Evolutionary conservation across 2,329 filamentous ascomycete species (phyloP), one percentile per base, ranked within the genome.

Genomic region (Cladosporium oxysporum): DNA sequence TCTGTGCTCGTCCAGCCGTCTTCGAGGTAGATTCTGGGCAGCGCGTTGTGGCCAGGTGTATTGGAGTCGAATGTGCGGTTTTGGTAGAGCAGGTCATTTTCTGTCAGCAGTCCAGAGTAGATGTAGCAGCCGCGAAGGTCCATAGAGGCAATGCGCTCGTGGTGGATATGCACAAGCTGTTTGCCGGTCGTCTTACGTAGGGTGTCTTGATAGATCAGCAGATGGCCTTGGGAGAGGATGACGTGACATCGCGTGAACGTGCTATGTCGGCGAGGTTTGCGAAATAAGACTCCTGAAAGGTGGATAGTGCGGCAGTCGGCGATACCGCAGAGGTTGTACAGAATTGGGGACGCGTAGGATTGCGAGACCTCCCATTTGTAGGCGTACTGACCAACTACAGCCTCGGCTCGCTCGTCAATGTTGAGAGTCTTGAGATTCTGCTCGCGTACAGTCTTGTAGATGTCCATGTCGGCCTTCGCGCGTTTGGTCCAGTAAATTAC

Each of bases 291-390:
- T 2, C 88, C 88, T 37, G 86, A 86, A 76, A 89, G 84, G 81
- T 82, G 79, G 63, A 90, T 85, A 21, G 85, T 80, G 50, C 88
- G 85, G 73, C 88, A 90, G 44, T 81, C 83, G 12, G 85, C 83
- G 26, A 90, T 83, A n/a, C 85, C 83, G 74, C 88, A 90, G 78
- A 90, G 83, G 74, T 90, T 88, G 79, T 89, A 90, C n/a, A 90
- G 77, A 47, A 85, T 78, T 1, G 88, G 84, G 1, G 84, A 88
- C n/a, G 88, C 86, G 69, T 84, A 84, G 1, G 87, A 85, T 68
- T 87, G 83, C 18, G 82, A 85, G 26, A 90, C 87, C 74, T 90
- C 88, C 88, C 88, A 90, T 71, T 90, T 90, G 69, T 83, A 80
- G 0, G 87, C 87, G 71, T 87, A 90, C 71, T 89, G 87, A 11